Evolutionary conservation across 257 asterid species (phyloP).

Genomic region (Fraxinus excelsior): DNA sequence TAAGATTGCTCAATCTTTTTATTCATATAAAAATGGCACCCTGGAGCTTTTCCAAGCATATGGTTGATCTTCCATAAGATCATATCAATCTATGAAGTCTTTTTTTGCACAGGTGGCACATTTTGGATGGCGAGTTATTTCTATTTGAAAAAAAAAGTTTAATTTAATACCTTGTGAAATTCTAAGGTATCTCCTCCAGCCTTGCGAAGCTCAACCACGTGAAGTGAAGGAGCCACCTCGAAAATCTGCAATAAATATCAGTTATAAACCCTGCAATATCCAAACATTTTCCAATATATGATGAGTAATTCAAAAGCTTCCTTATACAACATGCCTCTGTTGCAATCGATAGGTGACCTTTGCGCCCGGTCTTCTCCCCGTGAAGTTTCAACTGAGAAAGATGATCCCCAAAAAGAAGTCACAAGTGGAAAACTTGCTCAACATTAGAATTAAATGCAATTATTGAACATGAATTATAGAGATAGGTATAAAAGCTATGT

Average conservation of each 20-base stretch:
- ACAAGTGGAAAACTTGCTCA: not conserved
- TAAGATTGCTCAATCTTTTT: not conserved
- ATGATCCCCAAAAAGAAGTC: constrained; percentile 13
- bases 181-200: constrained; percentile 95
- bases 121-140: not conserved
- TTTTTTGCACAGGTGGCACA: not conserved
- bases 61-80: not conserved
- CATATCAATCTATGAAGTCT: not conserved
- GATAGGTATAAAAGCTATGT: not conserved
- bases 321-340: constrained; percentile 65
- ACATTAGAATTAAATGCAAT: not conserved
- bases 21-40: not conserved
- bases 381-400: constrained; percentile 79
- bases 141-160: not conserved
- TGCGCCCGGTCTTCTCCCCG: constrained; percentile 90
- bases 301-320: constrained; percentile 1
- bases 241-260: constrained; percentile 51
- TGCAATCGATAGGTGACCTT: constrained; percentile 84
- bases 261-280: not conserved
- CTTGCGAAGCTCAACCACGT: constrained; percentile 92
- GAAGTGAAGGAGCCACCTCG: constrained; percentile 91
- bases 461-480: not conserved
- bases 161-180: constrained; percentile 68
- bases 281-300: not conserved
- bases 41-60: not conserved